Evolutionary conservation across 129 eudicot genomes (phyloP), one percentile per base, ranked within the genome.

Genomic region (Pittosporum tobira): DNA sequence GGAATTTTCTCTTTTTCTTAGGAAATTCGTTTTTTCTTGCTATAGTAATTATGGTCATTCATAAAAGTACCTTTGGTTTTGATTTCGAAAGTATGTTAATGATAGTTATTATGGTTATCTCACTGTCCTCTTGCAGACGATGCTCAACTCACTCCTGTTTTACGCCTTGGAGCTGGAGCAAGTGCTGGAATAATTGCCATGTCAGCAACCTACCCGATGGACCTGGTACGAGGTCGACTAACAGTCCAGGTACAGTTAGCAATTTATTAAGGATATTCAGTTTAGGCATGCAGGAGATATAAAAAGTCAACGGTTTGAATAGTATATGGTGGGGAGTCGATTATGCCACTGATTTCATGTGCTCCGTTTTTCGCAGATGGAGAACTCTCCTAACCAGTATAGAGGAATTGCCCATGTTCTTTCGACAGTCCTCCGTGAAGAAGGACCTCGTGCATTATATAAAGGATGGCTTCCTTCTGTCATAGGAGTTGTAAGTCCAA

Each of bases 391-490:
- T 25, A 75, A 72, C 60, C 96, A 93, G 76, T 93, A 93, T 63
- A 79, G 96, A 58, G 99, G 99, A 64, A 93, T 93, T 68, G 74
- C 81, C 30, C 96, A 93, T 81, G 99, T 96, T 50, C 80, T 93
- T 59, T 69, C 88, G 51, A 87, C 99, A 5, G 84, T 93, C 5
- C 86, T 87, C 26, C 94, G 99, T 36, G 94, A 93, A 80, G 99
- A 93, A 81, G 99, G 99, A 46, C 71, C 88, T 30, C 94, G 99
- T 40, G 96, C 99, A 22, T 58, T 93, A 70, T 93, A 93, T 58
- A 93, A 93, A 81, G 99, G 99, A 23, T 93, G 99, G 99, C 96
- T 93, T 79, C 99, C 99, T 69, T 93, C 99, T 29, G 99, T 93
- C 52, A 87, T 93, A 51, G 99, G 99, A 67, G 99, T 93, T 59